Conservation (phyloP, 495 filamentous ascomycete species). For the Neurospora tetraspora region DNA sequence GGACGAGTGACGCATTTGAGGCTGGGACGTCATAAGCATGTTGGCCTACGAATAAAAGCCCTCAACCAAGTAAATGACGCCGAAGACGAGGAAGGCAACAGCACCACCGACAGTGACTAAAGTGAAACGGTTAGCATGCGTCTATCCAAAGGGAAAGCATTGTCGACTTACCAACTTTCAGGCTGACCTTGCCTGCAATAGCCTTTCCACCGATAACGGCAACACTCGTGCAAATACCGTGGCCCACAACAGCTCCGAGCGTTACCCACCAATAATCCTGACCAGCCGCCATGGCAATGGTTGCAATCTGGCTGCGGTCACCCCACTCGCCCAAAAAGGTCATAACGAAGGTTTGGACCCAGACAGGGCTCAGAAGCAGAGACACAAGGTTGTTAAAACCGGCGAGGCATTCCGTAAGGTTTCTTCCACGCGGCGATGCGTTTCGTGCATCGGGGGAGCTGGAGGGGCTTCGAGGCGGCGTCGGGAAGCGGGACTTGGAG, state of each 20-base stretch:
- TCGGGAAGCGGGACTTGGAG: conserved; percentile 50
- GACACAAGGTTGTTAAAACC: conserved; percentile 83
- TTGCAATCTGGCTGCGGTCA: conserved; percentile 94
- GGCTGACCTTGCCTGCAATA: conserved; percentile 86
- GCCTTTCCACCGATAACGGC: conserved; percentile 92
- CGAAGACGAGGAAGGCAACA: conserved; percentile 82
- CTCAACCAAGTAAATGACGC: conserved; percentile 81
- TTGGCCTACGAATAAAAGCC: conserved; percentile 48
- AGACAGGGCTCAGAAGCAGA: conserved; percentile 82
- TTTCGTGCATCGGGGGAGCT: conserved; percentile 44
- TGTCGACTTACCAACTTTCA: conserved; percentile 80
- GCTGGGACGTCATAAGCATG: not conserved
- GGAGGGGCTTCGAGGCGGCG: conserved; percentile 49
- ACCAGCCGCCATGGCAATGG: conserved; percentile 96
- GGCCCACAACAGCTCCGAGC: conserved; percentile 75
- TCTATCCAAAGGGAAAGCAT: not conserved
- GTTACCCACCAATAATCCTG: conserved; percentile 99
- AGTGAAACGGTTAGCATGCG: conserved; percentile 17
- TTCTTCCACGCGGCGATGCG: conserved; percentile 27
- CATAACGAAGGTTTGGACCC: conserved; percentile 99
- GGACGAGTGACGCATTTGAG: not conserved
- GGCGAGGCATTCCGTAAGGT: conserved; percentile 23
- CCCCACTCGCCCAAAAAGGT: conserved; percentile 98
- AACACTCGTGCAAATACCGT: conserved; percentile 79
- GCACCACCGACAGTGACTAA: conserved; percentile 91